Evolutionary conservation across 805 yeast genomes (phyloP), one percentile per base, ranked within the genome.

Genomic region (Candida methanosorbosa): DNA sequence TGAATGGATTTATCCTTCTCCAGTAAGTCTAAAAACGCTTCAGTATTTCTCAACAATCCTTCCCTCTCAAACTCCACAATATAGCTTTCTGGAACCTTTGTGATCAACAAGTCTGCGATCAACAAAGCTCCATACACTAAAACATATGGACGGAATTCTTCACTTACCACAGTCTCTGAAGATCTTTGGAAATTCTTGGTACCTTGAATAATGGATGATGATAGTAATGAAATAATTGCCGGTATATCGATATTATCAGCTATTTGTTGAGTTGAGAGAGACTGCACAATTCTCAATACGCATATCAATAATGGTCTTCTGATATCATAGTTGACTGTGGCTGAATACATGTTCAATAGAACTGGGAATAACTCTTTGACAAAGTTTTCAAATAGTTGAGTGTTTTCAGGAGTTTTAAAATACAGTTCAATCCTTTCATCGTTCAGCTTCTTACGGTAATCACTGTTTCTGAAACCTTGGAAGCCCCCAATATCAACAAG

Each of bases 271-370:
- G 52, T 45, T 1, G 56, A 52, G 13, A 68, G 43, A 27, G 73
- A 64, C 0, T 67, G 54, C 1, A 73, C 53, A 13, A 78, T 64
- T 40, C 84, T 66, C 12, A 72, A 52, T 14, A 83, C 46, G 14
- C 75, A 66, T 11, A 77, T 55, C 17, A 82, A 55, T 1, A 71
- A 72, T 34, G 70, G 63, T 35, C 76, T 66, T 43, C 92, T 69
- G 7, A 81, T 64, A 13, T 71, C 72, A 41, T 67, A 73, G 38
- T 82, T 85, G 49, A 82, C 79, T 0, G 90, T 70, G 2, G 90
- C 77, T 24, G 81, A 77, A 46, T 78, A 85, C 8, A 83, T 68
- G 40, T 72, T 75, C 9, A 81, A 53, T 34, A 85, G 48, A 4
- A 78, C 43, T 1, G 73, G 67, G 51, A 78, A 70, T 4, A 77